A percentile compares a stretch with the other conserved stretches of the same genome.
phyloP scores from a whole-genome alignment of 306 rosid species.

The Carpinus viminea region DNA sequence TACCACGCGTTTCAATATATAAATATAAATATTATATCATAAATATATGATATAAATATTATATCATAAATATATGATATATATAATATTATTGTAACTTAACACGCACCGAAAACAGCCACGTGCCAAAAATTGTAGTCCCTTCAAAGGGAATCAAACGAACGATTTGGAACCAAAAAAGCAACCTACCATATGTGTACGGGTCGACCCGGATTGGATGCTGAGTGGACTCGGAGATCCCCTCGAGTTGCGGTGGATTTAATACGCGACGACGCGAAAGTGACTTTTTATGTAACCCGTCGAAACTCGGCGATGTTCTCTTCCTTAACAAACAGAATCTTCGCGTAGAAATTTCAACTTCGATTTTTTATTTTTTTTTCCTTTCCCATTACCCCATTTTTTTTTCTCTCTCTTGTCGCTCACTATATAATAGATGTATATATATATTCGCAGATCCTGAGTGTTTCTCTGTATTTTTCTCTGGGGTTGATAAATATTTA shows the following conservation, averaged over 20 bases:
- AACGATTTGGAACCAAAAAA: neutral
- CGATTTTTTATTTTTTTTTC: conserved; percentile 15
- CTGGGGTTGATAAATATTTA: neutral
- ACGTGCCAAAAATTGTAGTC: no score
- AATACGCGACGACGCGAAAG: conserved; percentile 78
- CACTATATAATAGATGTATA: conserved; percentile 3
- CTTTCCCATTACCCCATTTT: neutral
- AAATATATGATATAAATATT: no score
- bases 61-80: no score
- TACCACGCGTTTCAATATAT: no score
- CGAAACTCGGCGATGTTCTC: conserved; percentile 32
- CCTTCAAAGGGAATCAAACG: conserved; percentile 9
- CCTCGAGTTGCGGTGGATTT: conserved; percentile 17
- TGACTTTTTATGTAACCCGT: conserved; percentile 34
- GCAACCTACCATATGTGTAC: neutral
- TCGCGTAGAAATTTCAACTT: conserved; percentile 38
- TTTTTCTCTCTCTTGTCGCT: conserved; percentile 2
- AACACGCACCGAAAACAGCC: no score
- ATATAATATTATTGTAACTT: no score
- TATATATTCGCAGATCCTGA: conserved; percentile 16
- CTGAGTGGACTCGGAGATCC: neutral
- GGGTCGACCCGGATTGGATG: neutral
- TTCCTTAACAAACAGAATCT: conserved; percentile 49
- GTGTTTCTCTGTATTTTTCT: neutral
- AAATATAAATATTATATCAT: no score